Percentiles rank a stretch among this genome's conserved stretches.
These are phyloP conservation scores for Forsythia viridissima DNA, from an alignment of 257 asterid species.

Conservation along the genomic window DNA sequence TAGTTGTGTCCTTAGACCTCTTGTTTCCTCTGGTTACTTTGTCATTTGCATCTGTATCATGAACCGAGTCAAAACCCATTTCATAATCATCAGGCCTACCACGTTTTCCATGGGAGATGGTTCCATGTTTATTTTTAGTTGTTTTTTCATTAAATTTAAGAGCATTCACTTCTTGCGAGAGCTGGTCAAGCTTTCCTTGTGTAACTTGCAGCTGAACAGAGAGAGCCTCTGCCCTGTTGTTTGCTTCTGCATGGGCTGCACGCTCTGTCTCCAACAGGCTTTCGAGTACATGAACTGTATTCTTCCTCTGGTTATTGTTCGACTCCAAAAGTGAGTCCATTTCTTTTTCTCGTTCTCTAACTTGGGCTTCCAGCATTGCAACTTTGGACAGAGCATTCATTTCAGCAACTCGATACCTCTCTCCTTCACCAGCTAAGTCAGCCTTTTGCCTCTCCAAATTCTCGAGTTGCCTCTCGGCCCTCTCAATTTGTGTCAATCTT, in stretches of 20 bases:
- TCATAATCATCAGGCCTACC: constrained; percentile 72
- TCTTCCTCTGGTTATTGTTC: constrained; percentile 69
- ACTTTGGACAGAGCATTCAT: constrained; percentile 67
- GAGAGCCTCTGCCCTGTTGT: constrained; percentile 74
- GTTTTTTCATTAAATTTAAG: constrained; percentile 59
- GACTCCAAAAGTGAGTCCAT: constrained; percentile 67
- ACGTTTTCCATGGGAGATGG: constrained; percentile 76
- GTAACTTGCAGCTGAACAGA: constrained; percentile 83
- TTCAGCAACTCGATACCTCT: constrained; percentile 63
- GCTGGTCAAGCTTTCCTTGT: constrained; percentile 68
- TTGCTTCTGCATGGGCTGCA: constrained; percentile 80
- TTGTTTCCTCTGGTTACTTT: constrained; percentile 53
- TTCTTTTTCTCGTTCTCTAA: constrained; percentile 77
- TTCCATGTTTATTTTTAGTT: constrained; percentile 56
- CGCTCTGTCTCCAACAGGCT: constrained; percentile 72
- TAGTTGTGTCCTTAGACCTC: constrained; percentile 71
- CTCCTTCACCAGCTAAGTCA: constrained; percentile 58
- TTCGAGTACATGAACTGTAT: constrained; percentile 75
- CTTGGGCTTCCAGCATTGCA: constrained; percentile 58
- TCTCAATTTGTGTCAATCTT: constrained; percentile 74
- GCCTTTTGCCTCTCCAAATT: constrained; percentile 64
- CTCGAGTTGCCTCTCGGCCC: constrained; percentile 70
- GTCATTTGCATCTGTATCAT: constrained; percentile 53
- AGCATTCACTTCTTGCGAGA: constrained; percentile 71
- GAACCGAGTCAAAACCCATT: constrained; percentile 67